These are phyloP conservation scores for Camillea tinctor DNA, from an alignment of 2,329 filamentous ascomycete genomes.

Conservation along the genomic window DNA sequence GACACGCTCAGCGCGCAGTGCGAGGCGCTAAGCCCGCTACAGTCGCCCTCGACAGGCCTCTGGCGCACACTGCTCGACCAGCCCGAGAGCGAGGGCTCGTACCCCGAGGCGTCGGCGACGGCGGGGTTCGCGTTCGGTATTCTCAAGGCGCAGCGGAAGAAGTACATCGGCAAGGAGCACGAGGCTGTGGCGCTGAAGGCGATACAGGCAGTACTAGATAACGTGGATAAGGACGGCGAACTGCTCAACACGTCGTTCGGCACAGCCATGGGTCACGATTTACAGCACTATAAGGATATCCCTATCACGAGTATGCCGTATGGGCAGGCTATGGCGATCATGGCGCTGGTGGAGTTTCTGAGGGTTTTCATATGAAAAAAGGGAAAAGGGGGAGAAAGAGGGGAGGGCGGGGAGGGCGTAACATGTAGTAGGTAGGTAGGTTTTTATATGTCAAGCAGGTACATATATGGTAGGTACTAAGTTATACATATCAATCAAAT, in stretches of 20 bases:
- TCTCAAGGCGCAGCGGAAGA: slow-evolving; percentile 68
- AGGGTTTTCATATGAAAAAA: slow-evolving; percentile 48
- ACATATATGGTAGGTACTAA: too few species aligned
- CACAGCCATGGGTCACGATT: slow-evolving; percentile 70
- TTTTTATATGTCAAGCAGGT: too few species aligned
- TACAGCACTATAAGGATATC: slow-evolving; percentile 78
- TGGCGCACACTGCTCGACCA: slow-evolving; percentile 76
- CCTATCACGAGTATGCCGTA: slow-evolving; percentile 79
- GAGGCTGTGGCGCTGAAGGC: slow-evolving; percentile 62
- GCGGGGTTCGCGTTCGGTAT: slow-evolving; percentile 81
- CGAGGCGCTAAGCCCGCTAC: slow-evolving; percentile 59
- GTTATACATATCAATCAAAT: too few species aligned
- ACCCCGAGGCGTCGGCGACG: slow-evolving; percentile 74
- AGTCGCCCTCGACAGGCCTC: slow-evolving; percentile 60
- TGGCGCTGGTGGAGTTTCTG: slow-evolving; percentile 74
- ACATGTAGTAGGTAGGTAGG: too few species aligned
- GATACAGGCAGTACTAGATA: slow-evolving; percentile 63
- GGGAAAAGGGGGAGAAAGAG: not conserved
- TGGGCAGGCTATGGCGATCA: slow-evolving; percentile 81
- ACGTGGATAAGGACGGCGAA: slow-evolving; percentile 67
- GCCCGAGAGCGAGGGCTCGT: slow-evolving; percentile 64
- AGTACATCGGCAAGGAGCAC: slow-evolving; percentile 65
- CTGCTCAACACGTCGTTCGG: slow-evolving; percentile 74
- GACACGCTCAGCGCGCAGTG: slow-evolving; percentile 69
- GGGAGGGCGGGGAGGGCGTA: too few species aligned